Conservation (phyloP, 1,284 basidiomycete species). For the Cutaneotrichosporon spelunceum region DNA sequence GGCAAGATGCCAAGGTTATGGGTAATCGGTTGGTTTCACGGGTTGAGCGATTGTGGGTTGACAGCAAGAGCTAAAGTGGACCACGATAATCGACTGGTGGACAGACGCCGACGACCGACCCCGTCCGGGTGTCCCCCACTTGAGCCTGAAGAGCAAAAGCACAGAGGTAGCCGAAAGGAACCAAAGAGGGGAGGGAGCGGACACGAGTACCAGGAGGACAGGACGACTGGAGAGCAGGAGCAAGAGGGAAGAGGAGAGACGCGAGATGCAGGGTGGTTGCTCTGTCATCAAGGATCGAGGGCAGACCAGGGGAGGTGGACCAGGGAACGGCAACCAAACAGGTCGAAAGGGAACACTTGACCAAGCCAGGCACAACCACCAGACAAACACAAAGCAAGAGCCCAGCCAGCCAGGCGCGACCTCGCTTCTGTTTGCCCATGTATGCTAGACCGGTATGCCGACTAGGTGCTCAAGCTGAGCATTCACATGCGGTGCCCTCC, state of each 20-base stretch:
- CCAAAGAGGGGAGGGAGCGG: not conserved
- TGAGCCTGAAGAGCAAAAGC: not conserved
- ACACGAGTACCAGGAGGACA: not conserved
- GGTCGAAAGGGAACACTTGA: not conserved
- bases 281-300: conserved; percentile 1
- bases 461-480: too few relatives aligned
- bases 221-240: not conserved
- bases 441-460: too few relatives aligned
- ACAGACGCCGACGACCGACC: too few relatives aligned
- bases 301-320: not conserved
- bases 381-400: not conserved
- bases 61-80: too few relatives aligned
- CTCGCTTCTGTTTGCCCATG: not conserved
- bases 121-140: not conserved
- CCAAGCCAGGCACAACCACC: not conserved
- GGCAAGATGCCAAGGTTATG: not conserved
- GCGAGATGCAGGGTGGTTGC: not conserved
- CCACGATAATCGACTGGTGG: too few relatives aligned
- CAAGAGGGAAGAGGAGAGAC: not conserved
- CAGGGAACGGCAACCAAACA: not conserved
- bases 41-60: not conserved
- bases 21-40: not conserved
- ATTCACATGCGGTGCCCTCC: too few relatives aligned
- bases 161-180: not conserved
- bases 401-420: not conserved